Evolutionary conservation across 108 stramenopile species (phyloP).

Genomic region (Nitzschia inconspicua): DNA sequence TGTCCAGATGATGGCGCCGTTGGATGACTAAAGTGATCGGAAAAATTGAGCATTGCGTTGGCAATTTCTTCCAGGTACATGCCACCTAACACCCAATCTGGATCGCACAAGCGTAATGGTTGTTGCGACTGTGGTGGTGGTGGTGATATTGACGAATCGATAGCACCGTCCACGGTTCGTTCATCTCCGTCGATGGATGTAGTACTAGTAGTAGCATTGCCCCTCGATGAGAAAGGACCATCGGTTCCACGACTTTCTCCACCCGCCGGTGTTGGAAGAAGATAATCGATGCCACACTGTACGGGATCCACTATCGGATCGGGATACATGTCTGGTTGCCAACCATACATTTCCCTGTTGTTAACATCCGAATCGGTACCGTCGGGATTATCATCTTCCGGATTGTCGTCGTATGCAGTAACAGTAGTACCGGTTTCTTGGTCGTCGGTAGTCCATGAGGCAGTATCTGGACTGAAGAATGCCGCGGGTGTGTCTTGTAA

Average conservation of each 20-base stretch:
- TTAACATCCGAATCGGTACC: no score
- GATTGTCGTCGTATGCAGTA: no score
- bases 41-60: slow-evolving; percentile 31
- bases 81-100: slow-evolving; percentile 61
- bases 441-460: no score
- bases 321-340: slow-evolving; percentile 47
- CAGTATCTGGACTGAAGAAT: no score
- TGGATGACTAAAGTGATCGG: slow-evolving; percentile 6
- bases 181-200: background rate
- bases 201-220: background rate
- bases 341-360: slow-evolving; percentile 43
- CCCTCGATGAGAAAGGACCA: background rate
- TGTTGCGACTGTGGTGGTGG: background rate
- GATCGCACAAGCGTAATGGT: slow-evolving; percentile 45
- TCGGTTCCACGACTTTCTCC: slow-evolving; percentile 5
- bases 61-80: slow-evolving; percentile 45
- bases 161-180: background rate
- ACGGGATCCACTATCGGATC: slow-evolving; percentile 38
- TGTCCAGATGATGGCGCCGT: no score
- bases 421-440: no score
- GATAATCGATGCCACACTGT: slow-evolving; percentile 45
- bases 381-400: no score
- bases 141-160: background rate
- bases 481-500: no score
- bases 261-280: background rate